phyloP scores from a whole-genome alignment of 1,139 yeast genomes.

The Schwanniomyces etchellsii region DNA sequence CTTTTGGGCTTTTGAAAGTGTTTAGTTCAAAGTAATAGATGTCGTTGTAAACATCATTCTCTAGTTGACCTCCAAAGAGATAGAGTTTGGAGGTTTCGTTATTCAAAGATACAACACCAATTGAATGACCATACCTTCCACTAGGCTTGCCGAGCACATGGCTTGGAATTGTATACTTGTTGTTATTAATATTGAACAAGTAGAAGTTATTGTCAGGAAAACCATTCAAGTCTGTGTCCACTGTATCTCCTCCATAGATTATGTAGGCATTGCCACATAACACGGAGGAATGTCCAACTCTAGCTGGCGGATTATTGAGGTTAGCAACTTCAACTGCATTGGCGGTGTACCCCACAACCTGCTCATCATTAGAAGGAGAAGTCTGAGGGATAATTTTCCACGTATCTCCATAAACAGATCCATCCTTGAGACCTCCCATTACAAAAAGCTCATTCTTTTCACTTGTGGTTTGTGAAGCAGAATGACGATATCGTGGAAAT shows the following conservation, averaged over 20 bases:
- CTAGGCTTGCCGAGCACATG: conserved; percentile 80
- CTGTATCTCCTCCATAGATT: conserved; percentile 95
- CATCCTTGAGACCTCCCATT: conserved; percentile 94
- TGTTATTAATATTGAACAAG: conserved; percentile 82
- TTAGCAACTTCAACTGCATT: conserved; percentile 54
- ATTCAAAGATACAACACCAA: conserved; percentile 54
- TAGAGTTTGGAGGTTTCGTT: conserved; percentile 65
- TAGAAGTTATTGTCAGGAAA: conserved; percentile 85
- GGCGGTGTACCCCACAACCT: conserved; percentile 41
- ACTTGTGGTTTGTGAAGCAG: conserved; percentile 69
- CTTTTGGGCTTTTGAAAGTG: conserved; percentile 76
- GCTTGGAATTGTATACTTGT: conserved; percentile 85
- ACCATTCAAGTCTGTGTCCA: conserved; percentile 72
- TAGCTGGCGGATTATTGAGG: conserved; percentile 75
- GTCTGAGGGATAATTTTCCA: conserved; percentile 65
- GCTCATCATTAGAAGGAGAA: conserved; percentile 12
- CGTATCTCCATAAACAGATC: conserved; percentile 89
- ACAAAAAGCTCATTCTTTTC: conserved; percentile 80
- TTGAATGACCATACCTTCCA: conserved; percentile 93
- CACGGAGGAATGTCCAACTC: conserved; percentile 94
- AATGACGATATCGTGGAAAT: conserved; percentile 91
- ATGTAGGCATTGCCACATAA: conserved; percentile 94
- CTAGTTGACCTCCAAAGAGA: conserved; percentile 94
- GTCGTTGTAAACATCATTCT: conserved; percentile 81
- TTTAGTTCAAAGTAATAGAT: conserved; percentile 82